A percentile compares a stretch with the other conserved stretches of the same genome.
phyloP scores from a whole-genome alignment of 441 rosid genomes.

The Eutrema salsugineum region DNA sequence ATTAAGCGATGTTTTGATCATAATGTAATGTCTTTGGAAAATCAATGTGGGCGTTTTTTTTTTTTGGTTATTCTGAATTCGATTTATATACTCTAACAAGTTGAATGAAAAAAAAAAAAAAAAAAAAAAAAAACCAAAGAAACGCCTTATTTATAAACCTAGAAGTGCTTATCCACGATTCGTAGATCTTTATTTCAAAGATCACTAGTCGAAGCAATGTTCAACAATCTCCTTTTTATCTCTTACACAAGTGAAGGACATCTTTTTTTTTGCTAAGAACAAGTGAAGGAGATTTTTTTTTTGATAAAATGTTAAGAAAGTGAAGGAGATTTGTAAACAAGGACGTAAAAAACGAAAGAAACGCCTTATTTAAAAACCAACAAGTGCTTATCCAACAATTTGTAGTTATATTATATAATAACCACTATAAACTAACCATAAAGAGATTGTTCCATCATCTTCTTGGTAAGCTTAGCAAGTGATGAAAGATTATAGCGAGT shows the following conservation, averaged over 20 bases:
- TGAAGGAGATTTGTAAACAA: background rate
- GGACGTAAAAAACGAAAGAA: background rate
- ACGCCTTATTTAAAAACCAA: background rate
- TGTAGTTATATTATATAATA: background rate
- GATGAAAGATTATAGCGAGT: constrained; percentile 45
- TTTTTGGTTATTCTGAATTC: too few species aligned
- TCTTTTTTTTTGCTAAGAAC: too few species aligned
- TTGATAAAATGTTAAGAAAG: too few species aligned
- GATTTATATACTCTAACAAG: too few species aligned
- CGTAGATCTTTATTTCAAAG: too few species aligned
- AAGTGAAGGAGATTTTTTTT: too few species aligned
- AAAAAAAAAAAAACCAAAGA: too few species aligned
- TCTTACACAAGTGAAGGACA: too few species aligned
- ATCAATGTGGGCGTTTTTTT: too few species aligned
- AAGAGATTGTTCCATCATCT: constrained; percentile 16
- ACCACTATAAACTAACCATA: background rate
- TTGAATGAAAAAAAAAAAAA: too few species aligned
- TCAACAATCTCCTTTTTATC: background rate
- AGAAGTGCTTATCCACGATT: too few species aligned
- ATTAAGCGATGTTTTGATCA: background rate
- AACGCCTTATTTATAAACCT: too few species aligned
- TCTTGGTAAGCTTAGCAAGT: constrained; percentile 38
- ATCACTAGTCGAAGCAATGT: background rate
- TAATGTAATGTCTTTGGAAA: background rate
- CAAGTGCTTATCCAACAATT: background rate